Evolutionary conservation across 345 rosid species (phyloP).

Genomic region (Garcia nutans): DNA sequence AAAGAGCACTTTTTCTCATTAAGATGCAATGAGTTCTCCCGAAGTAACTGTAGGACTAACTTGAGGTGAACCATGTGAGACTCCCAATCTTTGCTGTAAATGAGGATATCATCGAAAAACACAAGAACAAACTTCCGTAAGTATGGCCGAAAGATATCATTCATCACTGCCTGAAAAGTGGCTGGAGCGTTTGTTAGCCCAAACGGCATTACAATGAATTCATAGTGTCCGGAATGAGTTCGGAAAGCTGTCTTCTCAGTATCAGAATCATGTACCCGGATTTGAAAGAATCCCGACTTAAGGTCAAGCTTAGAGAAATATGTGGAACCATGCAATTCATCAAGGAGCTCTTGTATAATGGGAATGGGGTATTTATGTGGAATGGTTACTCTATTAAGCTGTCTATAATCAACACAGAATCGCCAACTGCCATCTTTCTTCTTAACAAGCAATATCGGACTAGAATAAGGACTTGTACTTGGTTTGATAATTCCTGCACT

Average conservation of each 20-base stretch:
- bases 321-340: background rate
- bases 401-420: background rate
- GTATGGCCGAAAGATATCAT: no score
- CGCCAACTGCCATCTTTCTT: background rate
- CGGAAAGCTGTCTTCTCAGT: background rate
- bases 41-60: background rate
- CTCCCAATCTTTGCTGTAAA: background rate
- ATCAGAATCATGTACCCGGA: background rate
- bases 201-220: slow-evolving; percentile 1
- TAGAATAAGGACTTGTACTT: background rate
- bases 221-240: background rate
- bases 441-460: background rate
- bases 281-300: background rate
- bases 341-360: slow-evolving; percentile 2
- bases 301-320: background rate
- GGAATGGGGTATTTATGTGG: slow-evolving; percentile 16
- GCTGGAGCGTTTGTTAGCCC: background rate
- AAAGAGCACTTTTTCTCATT: background rate
- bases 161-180: background rate
- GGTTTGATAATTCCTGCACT: background rate
- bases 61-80: background rate
- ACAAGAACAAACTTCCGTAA: background rate
- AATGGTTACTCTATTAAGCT: background rate
- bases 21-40: background rate
- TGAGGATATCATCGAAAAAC: background rate